phyloP scores from a whole-genome alignment of 306 rosid genomes.

The Pterocarpus santalinus region DNA sequence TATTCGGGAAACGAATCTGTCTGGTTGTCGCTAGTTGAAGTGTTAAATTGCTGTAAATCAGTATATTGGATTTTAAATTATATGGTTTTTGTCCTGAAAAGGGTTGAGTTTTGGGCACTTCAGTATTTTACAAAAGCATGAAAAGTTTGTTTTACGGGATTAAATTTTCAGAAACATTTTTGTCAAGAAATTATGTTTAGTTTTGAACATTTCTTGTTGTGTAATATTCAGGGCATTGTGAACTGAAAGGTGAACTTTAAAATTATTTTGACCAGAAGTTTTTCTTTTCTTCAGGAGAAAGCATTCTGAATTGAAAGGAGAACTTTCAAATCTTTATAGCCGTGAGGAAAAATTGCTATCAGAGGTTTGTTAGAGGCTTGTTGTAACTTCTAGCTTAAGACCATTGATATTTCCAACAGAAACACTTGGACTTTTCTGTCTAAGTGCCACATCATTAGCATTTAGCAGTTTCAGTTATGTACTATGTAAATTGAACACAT shows the following conservation, averaged over 20 bases:
- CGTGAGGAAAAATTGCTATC: conserved; percentile 86
- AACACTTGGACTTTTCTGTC: conserved; percentile 19
- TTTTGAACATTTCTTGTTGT: conserved; percentile 1
- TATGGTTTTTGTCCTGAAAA: background rate
- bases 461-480: conserved; percentile 31
- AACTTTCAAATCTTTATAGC: conserved; percentile 85
- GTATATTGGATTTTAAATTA: background rate
- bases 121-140: background rate
- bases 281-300: conserved; percentile 74
- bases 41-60: background rate
- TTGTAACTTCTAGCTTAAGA: conserved; percentile 30
- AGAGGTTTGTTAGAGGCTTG: conserved; percentile 70
- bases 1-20: background rate
- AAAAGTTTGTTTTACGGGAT: background rate
- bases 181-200: background rate
- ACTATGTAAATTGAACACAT: conserved; percentile 19
- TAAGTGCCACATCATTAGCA: conserved; percentile 31
- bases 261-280: conserved; percentile 41
- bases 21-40: background rate
- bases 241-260: conserved; percentile 68
- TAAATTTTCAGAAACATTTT: conserved; percentile 14
- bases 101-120: background rate
- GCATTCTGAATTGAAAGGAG: conserved; percentile 88
- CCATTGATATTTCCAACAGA: background rate
- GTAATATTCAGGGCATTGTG: conserved; percentile 64